Conservation (phyloP, 208 protist genomes). For the Sergeia podlipaevii region DNA sequence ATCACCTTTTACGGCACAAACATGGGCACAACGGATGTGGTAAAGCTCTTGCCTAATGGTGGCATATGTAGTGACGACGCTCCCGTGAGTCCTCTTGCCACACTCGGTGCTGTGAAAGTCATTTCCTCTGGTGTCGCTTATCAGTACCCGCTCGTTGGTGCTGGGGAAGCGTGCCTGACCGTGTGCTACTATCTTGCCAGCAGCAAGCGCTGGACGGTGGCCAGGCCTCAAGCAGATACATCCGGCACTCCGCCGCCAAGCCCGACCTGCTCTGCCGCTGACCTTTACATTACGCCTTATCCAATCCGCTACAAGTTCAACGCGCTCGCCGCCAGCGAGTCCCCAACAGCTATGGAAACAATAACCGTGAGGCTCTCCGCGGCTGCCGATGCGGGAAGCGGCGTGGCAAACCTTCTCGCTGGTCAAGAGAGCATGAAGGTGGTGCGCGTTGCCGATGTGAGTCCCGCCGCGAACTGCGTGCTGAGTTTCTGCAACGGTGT, state of each 20-base stretch:
- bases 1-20: slow-evolving; percentile 54
- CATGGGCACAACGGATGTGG: slow-evolving; percentile 40
- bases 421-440: slow-evolving; percentile 33
- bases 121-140: slow-evolving; percentile 36
- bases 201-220: slow-evolving; percentile 43
- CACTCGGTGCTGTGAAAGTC: slow-evolving; percentile 28
- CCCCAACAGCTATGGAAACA: slow-evolving; percentile 57
- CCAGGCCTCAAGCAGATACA: slow-evolving; percentile 15
- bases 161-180: slow-evolving; percentile 47
- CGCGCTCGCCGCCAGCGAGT: slow-evolving; percentile 9
- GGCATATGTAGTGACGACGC: slow-evolving; percentile 18
- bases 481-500: neutral
- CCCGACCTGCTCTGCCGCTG: slow-evolving; percentile 28
- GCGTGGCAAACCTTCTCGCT: neutral
- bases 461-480: slow-evolving; percentile 35
- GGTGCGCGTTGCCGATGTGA: slow-evolving; percentile 45
- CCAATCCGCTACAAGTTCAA: slow-evolving; percentile 46
- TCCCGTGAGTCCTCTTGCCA: slow-evolving; percentile 16
- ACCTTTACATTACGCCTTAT: slow-evolving; percentile 67
- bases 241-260: too few species aligned
- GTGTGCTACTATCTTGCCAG: slow-evolving; percentile 66
- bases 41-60: slow-evolving; percentile 40
- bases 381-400: slow-evolving; percentile 7
- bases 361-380: slow-evolving; percentile 35
- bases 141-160: slow-evolving; percentile 58